Evolutionary conservation across 257 asterid genomes (phyloP), one percentile per base, ranked within the genome.

Genomic region (Anisodus acutangulus): DNA sequence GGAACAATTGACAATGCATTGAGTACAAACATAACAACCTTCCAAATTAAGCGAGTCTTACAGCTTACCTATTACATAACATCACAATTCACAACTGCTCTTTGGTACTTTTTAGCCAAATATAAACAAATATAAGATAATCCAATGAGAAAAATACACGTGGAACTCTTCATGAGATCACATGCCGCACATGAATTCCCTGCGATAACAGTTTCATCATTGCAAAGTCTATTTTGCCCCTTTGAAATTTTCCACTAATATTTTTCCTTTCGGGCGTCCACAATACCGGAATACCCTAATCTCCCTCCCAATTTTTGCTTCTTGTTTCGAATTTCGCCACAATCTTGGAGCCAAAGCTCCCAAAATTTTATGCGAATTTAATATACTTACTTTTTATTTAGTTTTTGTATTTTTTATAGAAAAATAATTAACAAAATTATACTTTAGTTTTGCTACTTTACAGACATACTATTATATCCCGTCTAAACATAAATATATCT

Each of bases 291-390:
- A n/a, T n/a, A 9, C 22, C 71, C 72, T 80, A 84, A 16, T 67
- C 87, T 81, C 89, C 90, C 90, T 84, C 90, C 71, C 85, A 63
- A 79, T 78, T 74, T 69, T 80, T 13, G 26, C 76, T 83, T 83
- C 68, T 53, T 82, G 79, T 83, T 86, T 88, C 89, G 84, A 83
- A 86, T 84, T 87, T 87, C 85, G 76, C 92, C 72, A 89, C 91
- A 86, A 86, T 84, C 88, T 90, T 87, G 97, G 97, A 90, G 93
- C 95, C 97, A 89, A 92, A 92, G 85, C 85, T 80, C 86, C 82
- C 63, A 84, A 41, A 81, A 41, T 26, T 15, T 79, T 57, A 85
- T 86, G 80, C 45, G 39, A 54, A 19, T 76, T 84, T 78, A 60
- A 69, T 49, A 80, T 16, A 12, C 6, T 67, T 8, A 22, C 26